Percentiles rank a stretch among this genome's conserved stretches.
These are phyloP conservation scores for Phoma sp. DNA, from an alignment of 2,329 filamentous ascomycete genomes.

Conservation along the genomic window DNA sequence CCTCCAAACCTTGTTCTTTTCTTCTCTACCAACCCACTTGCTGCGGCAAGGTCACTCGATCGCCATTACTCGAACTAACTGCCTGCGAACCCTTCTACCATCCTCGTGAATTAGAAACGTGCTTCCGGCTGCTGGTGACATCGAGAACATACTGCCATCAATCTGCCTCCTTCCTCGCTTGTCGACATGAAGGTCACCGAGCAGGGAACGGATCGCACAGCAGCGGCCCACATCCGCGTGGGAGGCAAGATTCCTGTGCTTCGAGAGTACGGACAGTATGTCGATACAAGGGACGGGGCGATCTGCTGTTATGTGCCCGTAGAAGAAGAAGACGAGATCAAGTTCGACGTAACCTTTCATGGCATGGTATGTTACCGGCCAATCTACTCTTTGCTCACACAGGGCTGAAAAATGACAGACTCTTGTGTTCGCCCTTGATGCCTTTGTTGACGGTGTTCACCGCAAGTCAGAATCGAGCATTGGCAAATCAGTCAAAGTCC, in stretches of 20 bases:
- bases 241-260: conserved; percentile 31
- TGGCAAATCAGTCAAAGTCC: conserved; percentile 14
- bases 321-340: conserved; percentile 37
- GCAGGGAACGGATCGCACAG: conserved; percentile 41
- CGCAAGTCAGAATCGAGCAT: conserved; percentile 21
- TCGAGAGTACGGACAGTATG: conserved; percentile 44
- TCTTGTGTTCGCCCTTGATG: conserved; percentile 40
- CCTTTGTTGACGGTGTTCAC: conserved; percentile 47
- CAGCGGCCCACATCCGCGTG: conserved; percentile 36
- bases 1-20: too few relatives aligned
- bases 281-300: conserved; percentile 29
- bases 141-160: too few relatives aligned
- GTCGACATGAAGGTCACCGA: conserved; percentile 48
- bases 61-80: too few relatives aligned
- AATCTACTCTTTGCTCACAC: neutral
- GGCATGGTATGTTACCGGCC: conserved; percentile 35
- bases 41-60: too few relatives aligned
- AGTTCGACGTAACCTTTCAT: conserved; percentile 36
- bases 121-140: too few relatives aligned
- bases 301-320: conserved; percentile 49
- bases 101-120: too few relatives aligned
- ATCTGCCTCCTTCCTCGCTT: too few relatives aligned
- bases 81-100: too few relatives aligned
- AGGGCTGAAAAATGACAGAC: conserved; percentile 21
- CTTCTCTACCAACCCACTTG: too few relatives aligned